phyloP scores from a whole-genome alignment of 2,329 filamentous ascomycete genomes.

The Scolecobasidium constrictum region DNA sequence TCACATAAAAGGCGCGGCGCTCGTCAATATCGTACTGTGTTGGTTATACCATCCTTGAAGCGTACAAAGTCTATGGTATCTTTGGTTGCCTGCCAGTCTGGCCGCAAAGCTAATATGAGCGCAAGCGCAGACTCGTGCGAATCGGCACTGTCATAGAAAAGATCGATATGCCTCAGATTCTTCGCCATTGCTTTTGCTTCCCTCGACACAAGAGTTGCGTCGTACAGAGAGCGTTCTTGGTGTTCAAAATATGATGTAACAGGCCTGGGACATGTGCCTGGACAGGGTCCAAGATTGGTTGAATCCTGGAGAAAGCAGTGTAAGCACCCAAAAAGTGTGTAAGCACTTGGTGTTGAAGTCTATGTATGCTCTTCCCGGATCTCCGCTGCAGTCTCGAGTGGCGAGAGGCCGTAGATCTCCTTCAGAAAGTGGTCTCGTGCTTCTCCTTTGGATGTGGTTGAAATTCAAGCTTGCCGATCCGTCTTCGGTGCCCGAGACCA shows the following conservation, averaged over 20 bases:
- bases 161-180: constrained; percentile 47
- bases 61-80: constrained; percentile 74
- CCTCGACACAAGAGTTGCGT: no score
- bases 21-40: constrained; percentile 55
- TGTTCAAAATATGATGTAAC: neutral
- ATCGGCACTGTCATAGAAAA: constrained; percentile 67
- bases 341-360: no score
- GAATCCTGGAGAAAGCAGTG: neutral
- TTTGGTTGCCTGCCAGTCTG: constrained; percentile 67
- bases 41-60: constrained; percentile 97
- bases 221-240: neutral
- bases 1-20: neutral
- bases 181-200: neutral
- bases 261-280: neutral
- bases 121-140: constrained; percentile 67
- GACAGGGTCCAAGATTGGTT: neutral
- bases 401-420: neutral
- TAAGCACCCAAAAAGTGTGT: neutral
- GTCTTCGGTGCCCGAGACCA: no score
- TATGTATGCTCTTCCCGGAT: no score
- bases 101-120: constrained; percentile 68
- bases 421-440: neutral
- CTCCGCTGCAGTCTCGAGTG: neutral
- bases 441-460: neutral
- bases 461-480: no score